phyloP scores from a whole-genome alignment of 208 protist genomes.

The Phytomonas sp. region DNA sequence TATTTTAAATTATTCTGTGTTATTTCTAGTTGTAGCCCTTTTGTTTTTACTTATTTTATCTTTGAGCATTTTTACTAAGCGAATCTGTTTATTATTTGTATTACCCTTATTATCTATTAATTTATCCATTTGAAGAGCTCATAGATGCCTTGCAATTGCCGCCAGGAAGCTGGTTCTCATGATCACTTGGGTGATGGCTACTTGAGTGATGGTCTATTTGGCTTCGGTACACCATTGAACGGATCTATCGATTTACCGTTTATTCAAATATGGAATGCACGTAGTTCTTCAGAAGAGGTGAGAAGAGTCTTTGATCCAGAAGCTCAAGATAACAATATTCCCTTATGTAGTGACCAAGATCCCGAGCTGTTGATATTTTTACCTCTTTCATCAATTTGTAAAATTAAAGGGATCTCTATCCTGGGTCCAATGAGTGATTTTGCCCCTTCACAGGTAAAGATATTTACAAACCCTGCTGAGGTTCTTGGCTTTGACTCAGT shows the following conservation, averaged over 20 bases:
- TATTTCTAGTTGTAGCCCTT: background rate
- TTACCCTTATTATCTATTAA: slow-evolving; percentile 3
- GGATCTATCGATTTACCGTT: slow-evolving; percentile 39
- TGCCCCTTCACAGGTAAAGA: slow-evolving; percentile 57
- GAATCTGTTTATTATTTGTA: slow-evolving; percentile 5
- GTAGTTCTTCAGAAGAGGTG: slow-evolving; percentile 29
- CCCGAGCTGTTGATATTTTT: slow-evolving; percentile 67
- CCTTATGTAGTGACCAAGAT: slow-evolving; percentile 75
- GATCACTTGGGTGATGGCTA: slow-evolving; percentile 69
- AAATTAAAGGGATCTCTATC: slow-evolving; percentile 59
- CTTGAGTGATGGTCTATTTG: slow-evolving; percentile 54
- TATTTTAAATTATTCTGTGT: background rate
- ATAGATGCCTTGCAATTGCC: slow-evolving; percentile 82
- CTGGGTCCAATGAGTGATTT: slow-evolving; percentile 39
- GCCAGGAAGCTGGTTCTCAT: slow-evolving; percentile 58
- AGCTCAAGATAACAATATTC: slow-evolving; percentile 35
- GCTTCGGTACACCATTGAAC: slow-evolving; percentile 61
- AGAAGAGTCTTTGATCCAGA: slow-evolving; percentile 45
- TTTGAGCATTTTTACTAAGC: background rate
- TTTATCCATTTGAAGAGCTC: slow-evolving; percentile 6
- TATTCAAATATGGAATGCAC: slow-evolving; percentile 71
- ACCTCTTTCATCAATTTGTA: slow-evolving; percentile 52
- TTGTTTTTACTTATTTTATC: slow-evolving; percentile 4
- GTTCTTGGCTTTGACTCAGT: slow-evolving; percentile 77
- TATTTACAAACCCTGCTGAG: slow-evolving; percentile 63